Conservation (phyloP, 768 basidiomycete species). For the Suillus bovinus region DNA sequence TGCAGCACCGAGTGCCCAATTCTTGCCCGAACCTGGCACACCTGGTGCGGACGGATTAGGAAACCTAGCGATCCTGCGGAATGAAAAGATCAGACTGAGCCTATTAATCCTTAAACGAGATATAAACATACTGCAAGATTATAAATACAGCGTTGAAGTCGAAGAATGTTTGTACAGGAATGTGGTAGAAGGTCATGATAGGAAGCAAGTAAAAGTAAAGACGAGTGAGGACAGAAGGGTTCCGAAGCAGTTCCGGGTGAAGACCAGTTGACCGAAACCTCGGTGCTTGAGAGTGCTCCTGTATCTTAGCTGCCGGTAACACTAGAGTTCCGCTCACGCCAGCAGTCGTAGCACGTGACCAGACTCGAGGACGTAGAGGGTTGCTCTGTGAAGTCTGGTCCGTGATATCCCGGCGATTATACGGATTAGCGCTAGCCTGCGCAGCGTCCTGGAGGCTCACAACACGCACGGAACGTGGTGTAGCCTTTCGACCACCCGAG, state of each 20-base stretch:
- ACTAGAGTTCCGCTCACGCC: slow-evolving; percentile 44
- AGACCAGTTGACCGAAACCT: slow-evolving; percentile 67
- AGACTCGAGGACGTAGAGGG: slow-evolving; percentile 46
- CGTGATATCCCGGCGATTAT: slow-evolving; percentile 43
- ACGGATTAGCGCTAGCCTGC: slow-evolving; percentile 36
- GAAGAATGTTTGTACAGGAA: slow-evolving; percentile 79
- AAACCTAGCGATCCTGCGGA: slow-evolving; percentile 65
- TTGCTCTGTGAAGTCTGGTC: slow-evolving; percentile 49
- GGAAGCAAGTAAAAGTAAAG: slow-evolving; percentile 71
- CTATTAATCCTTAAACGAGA: slow-evolving; percentile 12
- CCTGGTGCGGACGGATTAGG: slow-evolving; percentile 70
- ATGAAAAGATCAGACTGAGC: slow-evolving; percentile 3
- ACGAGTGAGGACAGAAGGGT: slow-evolving; percentile 53
- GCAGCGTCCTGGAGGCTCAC: slow-evolving; percentile 63
- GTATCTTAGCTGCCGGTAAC: slow-evolving; percentile 36
- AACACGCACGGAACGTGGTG: slow-evolving; percentile 80
- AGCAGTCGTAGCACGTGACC: slow-evolving; percentile 58
- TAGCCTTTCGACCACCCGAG: slow-evolving; percentile 68
- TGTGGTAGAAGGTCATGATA: slow-evolving; percentile 68
- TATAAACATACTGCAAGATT: slow-evolving; percentile 69
- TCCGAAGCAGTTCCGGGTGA: slow-evolving; percentile 67
- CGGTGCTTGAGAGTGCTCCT: slow-evolving; percentile 48
- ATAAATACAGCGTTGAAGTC: slow-evolving; percentile 90
- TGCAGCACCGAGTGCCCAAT: slow-evolving; percentile 81
- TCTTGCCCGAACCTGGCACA: slow-evolving; percentile 68